Evolutionary conservation across 768 basidiomycete species (phyloP), one percentile per base, ranked within the genome.

Genomic region (Pleurotus ostreatus): DNA sequence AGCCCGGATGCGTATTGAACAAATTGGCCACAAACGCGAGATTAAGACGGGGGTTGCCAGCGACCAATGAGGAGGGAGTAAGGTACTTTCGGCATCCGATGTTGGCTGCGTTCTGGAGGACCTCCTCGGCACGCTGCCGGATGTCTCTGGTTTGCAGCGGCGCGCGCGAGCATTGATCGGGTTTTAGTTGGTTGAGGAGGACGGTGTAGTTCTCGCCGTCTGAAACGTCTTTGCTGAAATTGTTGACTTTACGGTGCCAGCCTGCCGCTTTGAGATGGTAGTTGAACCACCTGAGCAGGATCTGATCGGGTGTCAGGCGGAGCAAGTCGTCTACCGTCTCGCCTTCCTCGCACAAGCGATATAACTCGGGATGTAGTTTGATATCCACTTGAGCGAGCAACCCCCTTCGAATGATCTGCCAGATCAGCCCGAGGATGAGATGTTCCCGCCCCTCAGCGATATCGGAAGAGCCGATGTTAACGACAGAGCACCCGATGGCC

Each of bases 131-230:
- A 37, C 97, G 88, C 60, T 84, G 78, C 15, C 86, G 84, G 45
- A 92, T 68, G 61, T 98, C 94, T 30, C 73, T 71, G 0, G 94
- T 95, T 67, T 97, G 89, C 2, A 98, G 79, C 1, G 97, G 96
- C 0, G 86, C 83, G n/a, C 83, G 82, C 12, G 94, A 94, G 68
- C 97, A 98, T 60, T 93, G 79, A 52, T 92, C 88, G 2, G 97
- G 94, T 68, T 96, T 94, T 62, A 99, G 86, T 70, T 98, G 96
- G 71, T 98, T 88, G 55, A 99, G 79, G 5, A 99, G 85, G 54
- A 98, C 78, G 8, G 96, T 98, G 75, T 98, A 99, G 77, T 98
- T 98, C 74, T 98, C 94, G 54, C 89, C 94, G 65, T 99, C 97
- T 25, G 80, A 85, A n/a, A 98, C 94, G 70, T 99, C 97, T 62